phyloP scores from a whole-genome alignment of 2,329 filamentous ascomycete species.

The Fusarium sp. region DNA sequence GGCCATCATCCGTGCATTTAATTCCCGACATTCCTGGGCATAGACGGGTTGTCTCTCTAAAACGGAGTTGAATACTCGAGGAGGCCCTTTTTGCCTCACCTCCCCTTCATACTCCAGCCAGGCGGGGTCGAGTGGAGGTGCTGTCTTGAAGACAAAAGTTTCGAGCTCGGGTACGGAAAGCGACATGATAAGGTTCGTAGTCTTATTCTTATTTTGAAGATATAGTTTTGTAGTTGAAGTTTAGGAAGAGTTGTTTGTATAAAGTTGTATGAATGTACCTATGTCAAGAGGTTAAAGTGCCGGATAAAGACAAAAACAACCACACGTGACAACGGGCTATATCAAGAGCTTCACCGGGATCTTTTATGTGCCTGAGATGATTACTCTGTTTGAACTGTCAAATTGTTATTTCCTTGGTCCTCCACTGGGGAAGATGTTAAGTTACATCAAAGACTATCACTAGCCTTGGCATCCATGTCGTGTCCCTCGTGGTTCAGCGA shows the following conservation, averaged over 20 bases:
- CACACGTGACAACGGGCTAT: constrained; percentile 17
- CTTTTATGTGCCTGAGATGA: background rate
- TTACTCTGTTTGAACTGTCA: background rate
- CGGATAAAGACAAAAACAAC: constrained; percentile 16
- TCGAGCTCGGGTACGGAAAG: constrained; percentile 36
- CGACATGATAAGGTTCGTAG: constrained; percentile 14
- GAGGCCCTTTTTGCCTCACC: constrained; percentile 30
- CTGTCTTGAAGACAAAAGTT: constrained; percentile 45
- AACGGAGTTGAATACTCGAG: constrained; percentile 35
- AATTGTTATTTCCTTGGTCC: background rate
- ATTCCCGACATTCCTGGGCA: constrained; percentile 54
- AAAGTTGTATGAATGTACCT: no score
- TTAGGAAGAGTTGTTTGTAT: background rate
- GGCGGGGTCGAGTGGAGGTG: constrained; percentile 55
- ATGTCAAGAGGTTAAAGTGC: background rate
- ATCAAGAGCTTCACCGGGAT: background rate
- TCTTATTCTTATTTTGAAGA: background rate
- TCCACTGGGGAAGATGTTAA: background rate
- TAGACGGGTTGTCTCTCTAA: constrained; percentile 55
- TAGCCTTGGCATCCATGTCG: background rate
- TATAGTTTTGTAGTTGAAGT: background rate
- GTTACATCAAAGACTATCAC: background rate
- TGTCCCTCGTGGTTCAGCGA: background rate
- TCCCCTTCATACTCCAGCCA: constrained; percentile 56
- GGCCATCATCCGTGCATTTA: constrained; percentile 52